Percentiles rank a stretch among this genome's conserved stretches.
Evolutionary conservation across 1,284 basidiomycete species (phyloP).

Genomic region (Sphagnurus paluster): DNA sequence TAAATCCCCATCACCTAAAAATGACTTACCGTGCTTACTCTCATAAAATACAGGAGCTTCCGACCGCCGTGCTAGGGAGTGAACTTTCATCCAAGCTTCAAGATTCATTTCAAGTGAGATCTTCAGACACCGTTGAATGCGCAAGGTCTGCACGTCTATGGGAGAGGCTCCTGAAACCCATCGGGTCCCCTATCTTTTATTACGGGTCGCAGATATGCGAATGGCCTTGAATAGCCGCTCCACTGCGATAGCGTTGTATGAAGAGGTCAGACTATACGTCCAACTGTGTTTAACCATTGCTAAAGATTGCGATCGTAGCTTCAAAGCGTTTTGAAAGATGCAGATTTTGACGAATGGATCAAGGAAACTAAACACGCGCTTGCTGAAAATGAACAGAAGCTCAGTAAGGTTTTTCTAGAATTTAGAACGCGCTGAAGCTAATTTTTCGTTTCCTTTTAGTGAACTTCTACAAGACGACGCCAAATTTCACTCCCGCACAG

Average conservation of each 20-base stretch:
- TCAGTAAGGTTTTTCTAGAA: not conserved
- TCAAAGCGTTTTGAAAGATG: not conserved
- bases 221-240: conserved; percentile 13
- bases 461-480: conserved; percentile 10
- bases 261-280: conserved; percentile 11
- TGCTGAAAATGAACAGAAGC: not conserved
- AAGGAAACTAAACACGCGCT: not conserved
- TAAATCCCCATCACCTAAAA: too few relatives aligned
- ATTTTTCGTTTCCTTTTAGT: conserved; percentile 10
- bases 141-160: conserved; percentile 15
- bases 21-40: too few relatives aligned
- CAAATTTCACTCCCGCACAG: conserved; percentile 16
- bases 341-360: not conserved
- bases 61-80: not conserved
- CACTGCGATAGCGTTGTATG: conserved; percentile 15
- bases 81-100: not conserved
- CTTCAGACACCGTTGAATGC: conserved; percentile 10
- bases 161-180: conserved; percentile 16
- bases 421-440: not conserved
- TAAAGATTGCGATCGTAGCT: not conserved
- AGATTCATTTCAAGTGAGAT: conserved; percentile 7
- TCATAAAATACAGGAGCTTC: conserved; percentile 1
- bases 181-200: conserved; percentile 15
- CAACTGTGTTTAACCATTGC: not conserved
- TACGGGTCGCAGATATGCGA: conserved; percentile 20